These are phyloP conservation scores for Oryza nivara DNA, from an alignment of 176 grass and related monocot species.

Conservation along the genomic window DNA sequence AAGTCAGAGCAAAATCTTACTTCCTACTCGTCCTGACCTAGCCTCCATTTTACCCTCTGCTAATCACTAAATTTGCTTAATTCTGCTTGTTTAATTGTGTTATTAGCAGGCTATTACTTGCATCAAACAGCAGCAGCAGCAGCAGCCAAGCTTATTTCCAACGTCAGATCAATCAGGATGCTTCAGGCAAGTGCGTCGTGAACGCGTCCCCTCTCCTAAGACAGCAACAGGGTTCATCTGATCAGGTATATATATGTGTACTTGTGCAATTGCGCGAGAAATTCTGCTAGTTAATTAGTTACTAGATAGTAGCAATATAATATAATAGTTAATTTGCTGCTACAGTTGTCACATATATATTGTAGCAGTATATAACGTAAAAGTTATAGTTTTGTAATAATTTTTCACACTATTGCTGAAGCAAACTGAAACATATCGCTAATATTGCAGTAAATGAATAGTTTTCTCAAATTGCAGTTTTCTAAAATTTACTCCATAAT, in stretches of 20 bases:
- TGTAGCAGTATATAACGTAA: too few relatives aligned
- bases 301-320: background rate
- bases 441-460: too few relatives aligned
- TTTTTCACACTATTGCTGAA: too few relatives aligned
- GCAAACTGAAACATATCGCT: too few relatives aligned
- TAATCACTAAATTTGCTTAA: background rate
- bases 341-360: too few relatives aligned
- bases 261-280: too few relatives aligned
- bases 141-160: background rate
- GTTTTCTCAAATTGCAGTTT: too few relatives aligned
- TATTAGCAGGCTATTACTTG: constrained; percentile 19
- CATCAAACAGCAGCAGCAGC: background rate
- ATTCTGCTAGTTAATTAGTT: background rate
- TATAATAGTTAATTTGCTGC: too few relatives aligned
- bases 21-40: background rate
- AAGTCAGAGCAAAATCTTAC: background rate
- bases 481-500: too few relatives aligned
- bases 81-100: background rate
- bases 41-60: background rate
- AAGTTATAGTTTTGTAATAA: too few relatives aligned
- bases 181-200: background rate
- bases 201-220: background rate
- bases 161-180: constrained; percentile 11
- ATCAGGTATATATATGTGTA: too few relatives aligned
- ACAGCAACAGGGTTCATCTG: background rate